Conservation (phyloP, 2,329 filamentous ascomycete species). For the Ophiostoma australiae region DNA sequence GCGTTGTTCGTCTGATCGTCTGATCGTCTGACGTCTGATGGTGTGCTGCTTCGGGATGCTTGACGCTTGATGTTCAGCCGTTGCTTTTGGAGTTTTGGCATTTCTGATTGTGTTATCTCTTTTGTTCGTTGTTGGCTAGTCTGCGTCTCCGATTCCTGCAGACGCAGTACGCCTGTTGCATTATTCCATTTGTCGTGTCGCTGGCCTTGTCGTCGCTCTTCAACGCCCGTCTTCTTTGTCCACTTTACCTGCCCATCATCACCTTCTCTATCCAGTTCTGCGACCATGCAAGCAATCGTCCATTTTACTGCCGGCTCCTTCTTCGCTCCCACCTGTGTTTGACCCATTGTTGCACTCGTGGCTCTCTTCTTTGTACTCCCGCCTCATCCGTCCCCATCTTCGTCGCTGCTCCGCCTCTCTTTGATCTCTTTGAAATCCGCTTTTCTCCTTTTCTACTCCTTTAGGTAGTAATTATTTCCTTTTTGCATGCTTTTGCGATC, state of each 20-base stretch:
- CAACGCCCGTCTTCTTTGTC: background rate
- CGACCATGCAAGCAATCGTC: background rate
- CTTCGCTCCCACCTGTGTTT: background rate
- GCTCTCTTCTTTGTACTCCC: background rate
- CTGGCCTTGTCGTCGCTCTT: background rate
- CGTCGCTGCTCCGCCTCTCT: background rate
- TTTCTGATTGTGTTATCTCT: background rate
- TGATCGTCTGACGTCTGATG: slow-evolving; percentile 3
- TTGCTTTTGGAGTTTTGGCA: background rate
- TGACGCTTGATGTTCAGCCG: background rate
- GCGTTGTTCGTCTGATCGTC: slow-evolving; percentile 2
- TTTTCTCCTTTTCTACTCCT: too few species aligned
- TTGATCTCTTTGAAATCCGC: background rate
- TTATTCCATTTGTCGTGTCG: background rate
- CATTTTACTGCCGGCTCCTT: background rate
- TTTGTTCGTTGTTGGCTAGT: background rate
- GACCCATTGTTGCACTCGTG: background rate
- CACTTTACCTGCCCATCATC: background rate
- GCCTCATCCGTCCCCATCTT: background rate
- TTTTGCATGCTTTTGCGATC: too few species aligned
- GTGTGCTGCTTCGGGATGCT: background rate
- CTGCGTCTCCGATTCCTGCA: background rate
- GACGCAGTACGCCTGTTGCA: background rate
- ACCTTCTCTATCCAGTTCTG: background rate
- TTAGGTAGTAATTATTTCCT: too few species aligned